Evolutionary conservation across 1,139 yeast species (phyloP).

Genomic region (Yamadazyma taylorii): DNA sequence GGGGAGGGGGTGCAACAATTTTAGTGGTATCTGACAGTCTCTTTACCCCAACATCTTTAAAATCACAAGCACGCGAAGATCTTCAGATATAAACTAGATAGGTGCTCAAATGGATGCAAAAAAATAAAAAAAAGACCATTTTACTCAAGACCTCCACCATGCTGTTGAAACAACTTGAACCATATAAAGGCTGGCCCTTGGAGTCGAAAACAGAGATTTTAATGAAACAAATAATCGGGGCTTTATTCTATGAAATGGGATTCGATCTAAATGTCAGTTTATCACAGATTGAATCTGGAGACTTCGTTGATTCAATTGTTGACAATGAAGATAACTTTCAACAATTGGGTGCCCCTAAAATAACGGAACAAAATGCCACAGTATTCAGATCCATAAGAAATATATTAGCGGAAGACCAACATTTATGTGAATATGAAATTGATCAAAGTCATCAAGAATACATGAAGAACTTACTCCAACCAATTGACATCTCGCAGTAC

Average conservation of each 20-base stretch:
- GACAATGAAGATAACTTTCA: conserved; percentile 6
- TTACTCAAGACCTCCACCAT: conserved; percentile 16
- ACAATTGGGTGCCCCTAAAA: conserved; percentile 9
- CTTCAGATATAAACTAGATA: too few species aligned
- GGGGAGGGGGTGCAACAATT: too few species aligned
- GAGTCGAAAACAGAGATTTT: conserved; percentile 52
- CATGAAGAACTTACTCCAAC: conserved; percentile 2
- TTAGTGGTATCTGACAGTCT: too few species aligned
- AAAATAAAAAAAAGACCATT: too few species aligned
- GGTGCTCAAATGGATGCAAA: too few species aligned
- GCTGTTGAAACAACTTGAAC: conserved; percentile 10
- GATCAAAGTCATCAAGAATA: conserved; percentile 6
- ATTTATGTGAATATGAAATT: conserved; percentile 4
- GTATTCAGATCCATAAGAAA: conserved; percentile 6
- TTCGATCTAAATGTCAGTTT: conserved; percentile 44
- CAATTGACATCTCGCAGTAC: conserved; percentile 1
- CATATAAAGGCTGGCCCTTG: conserved; percentile 8
- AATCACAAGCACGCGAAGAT: too few species aligned
- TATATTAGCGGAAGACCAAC: conserved; percentile 1
- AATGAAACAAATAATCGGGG: conserved; percentile 77
- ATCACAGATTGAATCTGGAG: conserved; percentile 10
- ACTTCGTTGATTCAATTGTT: conserved; percentile 16
- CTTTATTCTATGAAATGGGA: conserved; percentile 61
- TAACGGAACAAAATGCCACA: conserved; percentile 11
- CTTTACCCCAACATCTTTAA: too few species aligned